phyloP scores from a whole-genome alignment of 257 asterid species.

The Avicennia marina region DNA sequence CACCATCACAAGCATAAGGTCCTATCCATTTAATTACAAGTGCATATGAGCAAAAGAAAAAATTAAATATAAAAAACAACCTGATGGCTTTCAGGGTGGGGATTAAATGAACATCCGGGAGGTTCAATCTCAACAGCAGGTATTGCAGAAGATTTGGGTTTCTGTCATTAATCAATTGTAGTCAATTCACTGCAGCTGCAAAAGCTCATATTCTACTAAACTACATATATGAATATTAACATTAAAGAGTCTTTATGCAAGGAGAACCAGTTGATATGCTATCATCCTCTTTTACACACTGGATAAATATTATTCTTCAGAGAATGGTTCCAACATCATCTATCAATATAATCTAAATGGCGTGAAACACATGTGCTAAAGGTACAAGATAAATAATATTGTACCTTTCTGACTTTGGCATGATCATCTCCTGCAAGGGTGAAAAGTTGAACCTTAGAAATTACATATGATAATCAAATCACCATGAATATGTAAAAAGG shows the following conservation, averaged over 20 bases:
- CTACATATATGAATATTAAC: constrained; percentile 4
- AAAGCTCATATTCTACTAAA: background rate
- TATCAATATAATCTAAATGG: background rate
- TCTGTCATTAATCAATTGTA: constrained; percentile 40
- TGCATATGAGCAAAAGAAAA: background rate
- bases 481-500: background rate
- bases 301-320: background rate
- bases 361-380: background rate
- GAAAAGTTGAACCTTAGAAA: constrained; percentile 20
- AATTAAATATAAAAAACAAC: constrained; percentile 28
- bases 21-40: constrained; percentile 2
- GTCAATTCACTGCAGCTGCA: constrained; percentile 12
- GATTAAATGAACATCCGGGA: constrained; percentile 94
- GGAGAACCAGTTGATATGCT: too few species aligned
- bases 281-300: too few species aligned
- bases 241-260: background rate
- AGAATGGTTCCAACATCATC: background rate
- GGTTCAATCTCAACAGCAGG: constrained; percentile 98
- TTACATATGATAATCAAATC: background rate
- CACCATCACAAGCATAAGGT: constrained; percentile 17
- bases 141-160: constrained; percentile 51
- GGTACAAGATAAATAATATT: background rate
- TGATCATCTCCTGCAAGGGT: constrained; percentile 45
- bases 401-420: constrained; percentile 56
- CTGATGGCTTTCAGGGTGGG: constrained; percentile 82